Percentiles rank a stretch among this genome's conserved stretches.
phyloP scores from a whole-genome alignment of 768 basidiomycete genomes.

The Xerocomus potaroensis region DNA sequence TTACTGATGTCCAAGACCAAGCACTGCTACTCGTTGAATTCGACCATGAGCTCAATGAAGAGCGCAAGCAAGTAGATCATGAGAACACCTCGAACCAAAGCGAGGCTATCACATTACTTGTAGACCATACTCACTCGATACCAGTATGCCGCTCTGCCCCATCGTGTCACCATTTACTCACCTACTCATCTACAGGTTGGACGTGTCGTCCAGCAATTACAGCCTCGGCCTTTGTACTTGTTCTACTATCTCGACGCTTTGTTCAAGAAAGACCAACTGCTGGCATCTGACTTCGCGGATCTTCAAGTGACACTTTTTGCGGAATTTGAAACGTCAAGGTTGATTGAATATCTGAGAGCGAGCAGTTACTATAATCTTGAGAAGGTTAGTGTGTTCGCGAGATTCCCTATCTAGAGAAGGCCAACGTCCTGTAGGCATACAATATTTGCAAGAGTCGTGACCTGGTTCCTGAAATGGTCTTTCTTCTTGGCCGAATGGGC shows the following conservation, averaged over 20 bases:
- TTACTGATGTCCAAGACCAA: constrained; percentile 93
- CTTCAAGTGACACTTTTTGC: constrained; percentile 89
- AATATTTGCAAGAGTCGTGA: constrained; percentile 79
- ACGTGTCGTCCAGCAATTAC: constrained; percentile 85
- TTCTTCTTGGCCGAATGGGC: constrained; percentile 94
- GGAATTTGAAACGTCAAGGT: constrained; percentile 68
- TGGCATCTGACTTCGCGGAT: constrained; percentile 80
- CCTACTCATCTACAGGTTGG: constrained; percentile 51
- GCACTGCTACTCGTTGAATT: constrained; percentile 91
- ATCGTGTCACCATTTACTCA: not conserved
- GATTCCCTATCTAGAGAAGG: not conserved
- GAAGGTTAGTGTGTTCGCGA: constrained; percentile 40
- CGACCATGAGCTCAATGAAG: constrained; percentile 79
- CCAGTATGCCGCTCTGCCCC: constrained; percentile 52
- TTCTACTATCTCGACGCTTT: constrained; percentile 93
- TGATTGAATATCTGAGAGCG: constrained; percentile 89
- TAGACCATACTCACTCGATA: constrained; percentile 94
- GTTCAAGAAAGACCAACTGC: constrained; percentile 78
- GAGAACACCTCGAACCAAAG: constrained; percentile 47
- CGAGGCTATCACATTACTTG: constrained; percentile 80
- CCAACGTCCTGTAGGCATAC: constrained; percentile 59
- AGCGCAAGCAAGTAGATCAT: constrained; percentile 41
- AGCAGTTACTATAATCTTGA: constrained; percentile 92
- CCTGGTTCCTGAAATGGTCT: constrained; percentile 95
- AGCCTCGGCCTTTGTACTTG: constrained; percentile 70